Evolutionary conservation across 805 yeast species (phyloP).

Genomic region (Ascoidea asiatica): DNA sequence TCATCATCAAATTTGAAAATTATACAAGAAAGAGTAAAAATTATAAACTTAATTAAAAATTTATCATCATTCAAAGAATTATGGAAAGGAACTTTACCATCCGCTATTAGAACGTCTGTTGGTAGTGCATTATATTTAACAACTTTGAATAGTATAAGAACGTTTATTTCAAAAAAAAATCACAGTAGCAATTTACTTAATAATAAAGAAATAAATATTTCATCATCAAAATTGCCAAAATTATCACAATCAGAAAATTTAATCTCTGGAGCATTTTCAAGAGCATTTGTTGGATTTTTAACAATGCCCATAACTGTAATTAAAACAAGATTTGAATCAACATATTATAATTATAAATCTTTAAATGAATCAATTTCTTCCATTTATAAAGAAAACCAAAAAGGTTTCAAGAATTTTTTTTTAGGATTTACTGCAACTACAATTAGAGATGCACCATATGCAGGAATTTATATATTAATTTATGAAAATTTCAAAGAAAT

Average conservation of each 20-base stretch:
- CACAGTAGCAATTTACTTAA: neutral
- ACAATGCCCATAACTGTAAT: conserved; percentile 93
- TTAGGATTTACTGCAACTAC: conserved; percentile 81
- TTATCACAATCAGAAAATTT: conserved; percentile 59
- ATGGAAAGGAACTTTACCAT: conserved; percentile 93
- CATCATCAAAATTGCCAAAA: conserved; percentile 46
- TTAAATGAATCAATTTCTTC: conserved; percentile 44
- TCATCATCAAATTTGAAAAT: no score
- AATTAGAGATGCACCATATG: conserved; percentile 89
- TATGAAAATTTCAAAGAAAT: conserved; percentile 63
- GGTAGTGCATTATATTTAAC: conserved; percentile 86
- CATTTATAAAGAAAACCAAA: conserved; percentile 26
- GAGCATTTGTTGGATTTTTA: conserved; percentile 71
- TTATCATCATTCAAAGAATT: conserved; percentile 28
- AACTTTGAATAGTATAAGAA: conserved; percentile 49
- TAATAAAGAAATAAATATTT: conserved; percentile 1
- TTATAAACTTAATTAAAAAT: neutral
- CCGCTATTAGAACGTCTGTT: conserved; percentile 76
- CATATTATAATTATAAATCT: conserved; percentile 55
- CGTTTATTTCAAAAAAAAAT: conserved; percentile 26
- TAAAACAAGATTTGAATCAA: conserved; percentile 83
- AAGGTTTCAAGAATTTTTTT: conserved; percentile 61
- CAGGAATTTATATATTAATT: conserved; percentile 79
- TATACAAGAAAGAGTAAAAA: neutral
- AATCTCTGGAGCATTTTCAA: conserved; percentile 60